These are phyloP conservation scores for Graphiopsis chlorocephala DNA, from an alignment of 2,329 filamentous ascomycete species.

Conservation along the genomic window DNA sequence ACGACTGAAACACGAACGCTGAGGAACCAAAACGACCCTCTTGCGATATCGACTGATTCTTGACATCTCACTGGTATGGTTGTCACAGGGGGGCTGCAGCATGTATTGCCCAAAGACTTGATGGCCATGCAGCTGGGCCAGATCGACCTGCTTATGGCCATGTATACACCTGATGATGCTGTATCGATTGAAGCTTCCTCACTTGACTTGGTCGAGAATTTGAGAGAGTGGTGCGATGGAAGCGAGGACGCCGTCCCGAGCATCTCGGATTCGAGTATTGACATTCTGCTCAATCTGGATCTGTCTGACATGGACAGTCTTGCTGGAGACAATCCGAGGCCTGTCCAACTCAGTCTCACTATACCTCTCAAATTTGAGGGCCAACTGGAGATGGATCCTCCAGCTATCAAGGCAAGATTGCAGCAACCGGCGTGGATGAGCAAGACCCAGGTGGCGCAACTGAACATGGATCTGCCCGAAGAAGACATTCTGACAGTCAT, in stretches of 20 bases:
- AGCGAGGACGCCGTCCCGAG: background rate
- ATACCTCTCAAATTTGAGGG: slow-evolving; percentile 33
- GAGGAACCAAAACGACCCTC: too few relatives aligned
- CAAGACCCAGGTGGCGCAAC: slow-evolving; percentile 43
- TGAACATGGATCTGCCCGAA: slow-evolving; percentile 42
- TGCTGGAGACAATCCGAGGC: background rate
- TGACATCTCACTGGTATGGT: background rate
- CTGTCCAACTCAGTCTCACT: slow-evolving; percentile 37
- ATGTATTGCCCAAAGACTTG: slow-evolving; percentile 14
- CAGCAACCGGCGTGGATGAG: slow-evolving; percentile 54
- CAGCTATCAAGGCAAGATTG: slow-evolving; percentile 42
- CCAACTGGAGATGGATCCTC: slow-evolving; percentile 36
- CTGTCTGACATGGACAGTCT: background rate
- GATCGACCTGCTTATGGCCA: slow-evolving; percentile 53
- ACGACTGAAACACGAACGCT: background rate
- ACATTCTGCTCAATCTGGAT: slow-evolving; percentile 10
- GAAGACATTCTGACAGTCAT: slow-evolving; percentile 48
- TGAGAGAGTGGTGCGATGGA: slow-evolving; percentile 21
- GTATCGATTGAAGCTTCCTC: slow-evolving; percentile 27
- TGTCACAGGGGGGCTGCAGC: background rate
- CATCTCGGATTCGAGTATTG: background rate
- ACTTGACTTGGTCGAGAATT: slow-evolving; percentile 9
- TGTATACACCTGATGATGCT: slow-evolving; percentile 47
- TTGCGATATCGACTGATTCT: background rate
- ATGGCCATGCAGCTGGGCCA: slow-evolving; percentile 21